Conservation (phyloP, 2,329 filamentous ascomycete genomes). For the Exophiala phaeomuriformis region DNA sequence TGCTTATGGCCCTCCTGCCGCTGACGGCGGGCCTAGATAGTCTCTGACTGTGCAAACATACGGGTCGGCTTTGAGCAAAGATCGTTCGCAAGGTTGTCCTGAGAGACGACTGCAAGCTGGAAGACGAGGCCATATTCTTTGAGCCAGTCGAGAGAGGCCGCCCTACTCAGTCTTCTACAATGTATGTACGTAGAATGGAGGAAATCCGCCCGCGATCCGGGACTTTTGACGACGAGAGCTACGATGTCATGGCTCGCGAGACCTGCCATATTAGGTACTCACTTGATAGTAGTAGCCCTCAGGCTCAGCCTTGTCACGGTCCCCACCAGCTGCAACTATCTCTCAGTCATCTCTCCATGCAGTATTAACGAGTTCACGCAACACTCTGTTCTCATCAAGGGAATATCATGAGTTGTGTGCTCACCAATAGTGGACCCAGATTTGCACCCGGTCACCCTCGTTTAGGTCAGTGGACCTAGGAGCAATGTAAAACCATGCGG, state of each 20-base stretch:
- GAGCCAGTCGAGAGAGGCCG: background rate
- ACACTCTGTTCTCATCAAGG: too few relatives aligned
- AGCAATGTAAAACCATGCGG: too few relatives aligned
- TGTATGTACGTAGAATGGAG: background rate
- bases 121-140: constrained; percentile 3
- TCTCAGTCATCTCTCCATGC: too few relatives aligned
- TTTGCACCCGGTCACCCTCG: too few relatives aligned
- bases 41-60: constrained; percentile 4
- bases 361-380: too few relatives aligned
- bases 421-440: too few relatives aligned
- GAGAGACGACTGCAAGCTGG: constrained; percentile 1
- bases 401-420: too few relatives aligned
- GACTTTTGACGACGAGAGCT: background rate
- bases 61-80: constrained; percentile 1
- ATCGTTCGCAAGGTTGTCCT: constrained; percentile 2
- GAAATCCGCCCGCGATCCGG: background rate
- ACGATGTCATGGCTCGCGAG: background rate
- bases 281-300: background rate
- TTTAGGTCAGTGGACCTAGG: too few relatives aligned
- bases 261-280: background rate
- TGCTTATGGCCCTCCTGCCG: constrained; percentile 36
- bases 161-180: background rate
- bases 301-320: background rate
- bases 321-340: too few relatives aligned
- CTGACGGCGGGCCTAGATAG: background rate